Base-by-base conservation (phyloP, 441 rosid species). In the Rhodomyrtus psidioides region DNA sequence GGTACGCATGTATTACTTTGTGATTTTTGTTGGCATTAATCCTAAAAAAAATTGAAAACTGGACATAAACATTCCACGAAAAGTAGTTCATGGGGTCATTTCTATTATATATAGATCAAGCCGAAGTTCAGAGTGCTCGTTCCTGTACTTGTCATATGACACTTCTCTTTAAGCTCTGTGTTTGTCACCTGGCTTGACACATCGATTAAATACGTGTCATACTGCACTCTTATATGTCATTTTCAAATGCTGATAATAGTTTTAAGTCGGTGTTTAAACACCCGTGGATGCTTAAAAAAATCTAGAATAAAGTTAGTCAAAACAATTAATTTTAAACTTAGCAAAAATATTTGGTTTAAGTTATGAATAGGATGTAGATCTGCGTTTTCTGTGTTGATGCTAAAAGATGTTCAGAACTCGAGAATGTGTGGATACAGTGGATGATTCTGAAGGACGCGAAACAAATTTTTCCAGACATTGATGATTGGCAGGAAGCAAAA, bases 1-100 rank as follows among this genome's bases (percentile, higher is more conserved):
- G 14, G 0, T 6, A 9, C 1, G 1, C 0, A 7, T 70, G 15
- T 34, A 34, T 21, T 2, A 21, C 3, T 39, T 65, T 34, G 26
- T 65, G 46, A 70, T 70, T 34, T 16, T 70, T 34, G 1, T 1
- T 70, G 49, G 2, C 21, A 39, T 21, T 9, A 12, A 70, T 0
- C 0, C 13, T 70, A 39, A 21, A 65, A 70, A n/a, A 21, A 15
- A 70, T 34, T 34, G 49, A 19, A 65, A 65, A 34, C 0, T 34
- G 4, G 46, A 65, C 4, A 9, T 14, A 65, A 65, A 9, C 46
- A 65, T 65, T 65, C 46, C 76, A 19, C 8, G 3, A 1, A 65
- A 65, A 65, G n/a, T n/a, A n/a, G n/a, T 28, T 60, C 74, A 28
- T 4, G 12, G 3, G 24, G 19, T 60, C 1, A 10, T 28, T 2